These are phyloP conservation scores for Mucor piriformis DNA, from an alignment of 371 early-diverging fungal species.

Conservation along the genomic window DNA sequence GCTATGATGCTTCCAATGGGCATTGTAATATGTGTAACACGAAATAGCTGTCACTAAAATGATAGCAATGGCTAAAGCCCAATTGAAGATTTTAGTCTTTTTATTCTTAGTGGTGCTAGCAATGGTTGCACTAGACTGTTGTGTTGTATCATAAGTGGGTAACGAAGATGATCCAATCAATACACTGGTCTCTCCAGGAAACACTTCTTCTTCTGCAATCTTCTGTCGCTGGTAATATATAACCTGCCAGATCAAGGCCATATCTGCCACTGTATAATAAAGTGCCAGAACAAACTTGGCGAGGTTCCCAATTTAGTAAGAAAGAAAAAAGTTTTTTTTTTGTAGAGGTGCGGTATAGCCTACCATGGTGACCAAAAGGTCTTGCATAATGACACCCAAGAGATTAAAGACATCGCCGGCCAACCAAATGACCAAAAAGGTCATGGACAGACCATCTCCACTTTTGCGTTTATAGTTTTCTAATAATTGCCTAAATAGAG, in stretches of 20 bases:
- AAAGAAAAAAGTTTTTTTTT: neutral
- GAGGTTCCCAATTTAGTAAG: neutral
- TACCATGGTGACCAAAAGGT: slow-evolving; percentile 70
- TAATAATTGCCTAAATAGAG: slow-evolving; percentile 52
- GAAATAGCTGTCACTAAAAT: slow-evolving; percentile 22
- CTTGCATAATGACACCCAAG: slow-evolving; percentile 74
- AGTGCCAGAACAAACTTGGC: slow-evolving; percentile 44
- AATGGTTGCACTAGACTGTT: neutral
- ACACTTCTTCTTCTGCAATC: slow-evolving; percentile 1
- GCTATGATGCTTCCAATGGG: slow-evolving; percentile 5
- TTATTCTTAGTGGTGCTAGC: slow-evolving; percentile 1
- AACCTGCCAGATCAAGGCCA: slow-evolving; percentile 57
- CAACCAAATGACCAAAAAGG: slow-evolving; percentile 83
- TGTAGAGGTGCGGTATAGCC: too few relatives aligned
- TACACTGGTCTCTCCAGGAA: slow-evolving; percentile 4
- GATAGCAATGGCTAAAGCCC: slow-evolving; percentile 17
- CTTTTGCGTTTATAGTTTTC: slow-evolving; percentile 64
- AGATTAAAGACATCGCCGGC: slow-evolving; percentile 82
- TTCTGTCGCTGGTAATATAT: slow-evolving; percentile 46
- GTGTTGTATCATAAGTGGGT: neutral
- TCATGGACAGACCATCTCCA: slow-evolving; percentile 68
- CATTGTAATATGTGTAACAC: slow-evolving; percentile 27
- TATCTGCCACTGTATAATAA: slow-evolving; percentile 56
- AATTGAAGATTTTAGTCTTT: slow-evolving; percentile 14
- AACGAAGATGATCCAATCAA: neutral